These are phyloP conservation scores for Solanum verrucosum DNA, from an alignment of 257 asterid genomes.

Conservation along the genomic window DNA sequence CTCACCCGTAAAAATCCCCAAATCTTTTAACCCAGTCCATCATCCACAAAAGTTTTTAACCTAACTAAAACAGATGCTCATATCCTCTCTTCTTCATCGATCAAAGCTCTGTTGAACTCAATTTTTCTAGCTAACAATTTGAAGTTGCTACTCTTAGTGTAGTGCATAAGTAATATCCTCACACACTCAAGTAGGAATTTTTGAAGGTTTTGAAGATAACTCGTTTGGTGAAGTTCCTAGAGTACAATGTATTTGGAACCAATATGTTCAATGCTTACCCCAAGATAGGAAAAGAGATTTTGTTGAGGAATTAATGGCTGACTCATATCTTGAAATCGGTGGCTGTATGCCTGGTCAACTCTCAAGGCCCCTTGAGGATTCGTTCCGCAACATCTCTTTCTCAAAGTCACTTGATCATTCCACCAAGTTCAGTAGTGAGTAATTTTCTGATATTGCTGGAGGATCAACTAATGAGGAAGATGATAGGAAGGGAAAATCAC, in stretches of 20 bases:
- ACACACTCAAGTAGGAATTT: too few relatives aligned
- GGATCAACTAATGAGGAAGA: conserved; percentile 23
- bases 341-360: conserved; percentile 79
- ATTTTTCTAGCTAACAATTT: too few relatives aligned
- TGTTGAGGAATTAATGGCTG: conserved; percentile 28
- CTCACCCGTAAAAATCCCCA: too few relatives aligned
- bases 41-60: too few relatives aligned
- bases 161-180: too few relatives aligned
- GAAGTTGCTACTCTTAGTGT: too few relatives aligned
- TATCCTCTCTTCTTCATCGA: too few relatives aligned
- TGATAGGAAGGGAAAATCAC: conserved; percentile 38
- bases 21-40: too few relatives aligned
- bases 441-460: conserved; percentile 53
- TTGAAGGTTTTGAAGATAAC: conserved; percentile 17
- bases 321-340: conserved; percentile 66
- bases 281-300: conserved; percentile 14
- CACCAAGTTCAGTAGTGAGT: conserved; percentile 60
- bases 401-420: conserved; percentile 71
- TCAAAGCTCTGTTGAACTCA: too few relatives aligned
- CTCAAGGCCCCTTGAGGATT: conserved; percentile 70
- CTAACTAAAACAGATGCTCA: too few relatives aligned
- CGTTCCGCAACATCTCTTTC: conserved; percentile 74
- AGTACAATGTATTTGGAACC: conserved; percentile 35
- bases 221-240: conserved; percentile 35
- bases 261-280: conserved; percentile 27